These are phyloP conservation scores for Canavalia gladiata DNA, from an alignment of 306 rosid species.

Conservation along the genomic window DNA sequence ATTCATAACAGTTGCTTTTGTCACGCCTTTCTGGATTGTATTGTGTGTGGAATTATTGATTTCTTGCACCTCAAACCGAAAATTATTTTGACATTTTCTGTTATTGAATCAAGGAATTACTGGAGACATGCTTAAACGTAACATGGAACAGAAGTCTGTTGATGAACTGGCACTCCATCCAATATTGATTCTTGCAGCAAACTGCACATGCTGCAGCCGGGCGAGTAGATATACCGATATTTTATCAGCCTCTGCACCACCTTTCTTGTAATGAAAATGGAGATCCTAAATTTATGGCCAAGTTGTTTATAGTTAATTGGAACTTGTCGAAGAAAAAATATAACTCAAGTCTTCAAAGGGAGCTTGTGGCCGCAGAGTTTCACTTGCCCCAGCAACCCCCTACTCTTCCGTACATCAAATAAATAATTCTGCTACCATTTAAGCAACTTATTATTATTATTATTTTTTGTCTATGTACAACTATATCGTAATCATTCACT, in stretches of 20 bases:
- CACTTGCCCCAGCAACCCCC: not conserved
- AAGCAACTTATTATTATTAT: not conserved
- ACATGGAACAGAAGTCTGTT: constrained; percentile 25
- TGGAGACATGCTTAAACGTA: constrained; percentile 21
- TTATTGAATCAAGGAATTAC: constrained; percentile 34
- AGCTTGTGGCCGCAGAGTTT: not conserved
- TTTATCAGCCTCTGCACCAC: not conserved
- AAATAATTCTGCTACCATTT: not conserved
- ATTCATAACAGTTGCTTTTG: constrained; percentile 25
- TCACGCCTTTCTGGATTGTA: constrained; percentile 5
- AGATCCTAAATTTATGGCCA: constrained; percentile 40
- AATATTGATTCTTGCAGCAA: constrained; percentile 30
- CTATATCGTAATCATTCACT: not conserved
- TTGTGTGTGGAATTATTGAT: constrained; percentile 20
- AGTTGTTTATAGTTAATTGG: not conserved
- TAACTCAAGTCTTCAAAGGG: not conserved
- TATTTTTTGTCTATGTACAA: not conserved
- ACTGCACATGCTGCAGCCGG: constrained; percentile 29
- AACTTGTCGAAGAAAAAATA: not conserved
- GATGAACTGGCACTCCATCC: constrained; percentile 10
- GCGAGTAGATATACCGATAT: constrained; percentile 1
- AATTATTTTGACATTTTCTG: constrained; percentile 17
- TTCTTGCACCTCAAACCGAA: not conserved
- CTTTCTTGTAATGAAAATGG: constrained; percentile 25
- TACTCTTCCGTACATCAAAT: constrained; percentile 6